Base-by-base conservation (phyloP, 2,329 filamentous ascomycete genomes). In the Colletotrichum endophyticum region DNA sequence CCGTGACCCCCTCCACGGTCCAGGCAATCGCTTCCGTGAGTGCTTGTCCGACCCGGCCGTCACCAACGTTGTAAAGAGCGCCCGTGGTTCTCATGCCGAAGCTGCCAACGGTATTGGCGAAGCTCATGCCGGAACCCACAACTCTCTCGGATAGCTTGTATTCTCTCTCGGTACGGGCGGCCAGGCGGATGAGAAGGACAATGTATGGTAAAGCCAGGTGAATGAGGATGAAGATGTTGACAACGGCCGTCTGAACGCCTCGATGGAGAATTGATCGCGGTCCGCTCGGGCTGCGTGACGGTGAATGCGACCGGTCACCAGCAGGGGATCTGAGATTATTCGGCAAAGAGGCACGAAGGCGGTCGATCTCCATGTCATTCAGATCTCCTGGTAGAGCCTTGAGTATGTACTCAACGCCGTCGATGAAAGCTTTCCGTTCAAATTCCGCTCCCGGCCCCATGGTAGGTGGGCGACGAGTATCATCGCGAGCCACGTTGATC, bases 151-250 rank as follows among this genome's bases (percentile, higher is more conserved):
- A 92, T 76, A 96, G 87, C 77, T 90, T 91, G 83, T 95, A 91
- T 78, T 92, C 89, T 19, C 92, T 89, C 81, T 96, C 94, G 78
- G 93, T 93, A 66, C 88, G 86, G 77, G 92, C 93, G 19, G 89
- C 86, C 19, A 88, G 84, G 19, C 87, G 86, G 16, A 93, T 79
- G 15, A 94, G 82, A 6, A 89, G 80, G 78, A 91, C 88, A 36
- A 92, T 80, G 80, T 93, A 94, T 2, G 93, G 92, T 13, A 93
- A 82, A 19, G 94, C 77, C 64, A 94, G 87, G 70, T 93, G 91
- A 30, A 92, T 73, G 9, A 93, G 78, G 7, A 95, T 82, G 78
- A 94, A 92, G 3, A 92, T 71, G 39, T 91, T 88, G 63, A 94
- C 84, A 9, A 94, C 91, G 3, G 86, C 81, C 22, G 87, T 86